Evolutionary conservation across 1,284 basidiomycete genomes (phyloP).

Genomic region (Moesziomyces sp.): DNA sequence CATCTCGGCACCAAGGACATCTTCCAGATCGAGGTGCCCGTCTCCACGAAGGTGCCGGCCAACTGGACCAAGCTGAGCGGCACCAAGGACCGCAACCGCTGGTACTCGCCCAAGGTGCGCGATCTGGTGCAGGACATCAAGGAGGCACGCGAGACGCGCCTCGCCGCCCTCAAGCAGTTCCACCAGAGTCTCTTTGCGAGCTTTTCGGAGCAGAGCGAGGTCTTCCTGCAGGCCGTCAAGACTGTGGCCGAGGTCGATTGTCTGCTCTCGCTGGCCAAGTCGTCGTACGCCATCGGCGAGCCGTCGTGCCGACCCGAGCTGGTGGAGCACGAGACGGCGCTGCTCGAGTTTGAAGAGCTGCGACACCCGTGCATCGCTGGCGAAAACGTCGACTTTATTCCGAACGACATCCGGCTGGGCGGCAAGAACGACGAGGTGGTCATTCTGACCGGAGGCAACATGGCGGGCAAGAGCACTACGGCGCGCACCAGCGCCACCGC

Average conservation of each 20-base stretch:
- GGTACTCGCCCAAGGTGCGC: constrained; percentile 62
- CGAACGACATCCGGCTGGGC: constrained; percentile 91
- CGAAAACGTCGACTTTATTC: constrained; percentile 80
- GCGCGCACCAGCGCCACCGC: constrained; percentile 97
- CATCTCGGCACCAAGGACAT: constrained; percentile 67
- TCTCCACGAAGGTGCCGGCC: constrained; percentile 59
- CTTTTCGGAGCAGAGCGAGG: constrained; percentile 80
- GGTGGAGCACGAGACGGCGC: constrained; percentile 80
- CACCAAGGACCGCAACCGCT: constrained; percentile 64
- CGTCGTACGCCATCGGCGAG: constrained; percentile 87
- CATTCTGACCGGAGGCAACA: constrained; percentile 93
- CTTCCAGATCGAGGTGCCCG: constrained; percentile 65
- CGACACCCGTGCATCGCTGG: constrained; percentile 78
- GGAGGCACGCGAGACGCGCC: constrained; percentile 64
- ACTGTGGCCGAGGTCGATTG: constrained; percentile 90
- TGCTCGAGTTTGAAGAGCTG: constrained; percentile 81
- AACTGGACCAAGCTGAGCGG: constrained; percentile 62
- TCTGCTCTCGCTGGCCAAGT: constrained; percentile 88
- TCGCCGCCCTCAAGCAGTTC: constrained; percentile 64
- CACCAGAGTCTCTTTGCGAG: constrained; percentile 73
- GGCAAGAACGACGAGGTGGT: constrained; percentile 81
- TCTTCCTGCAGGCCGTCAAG: constrained; percentile 68
- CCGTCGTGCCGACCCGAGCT: constrained; percentile 91
- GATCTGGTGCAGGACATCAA: constrained; percentile 65
- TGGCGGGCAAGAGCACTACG: constrained; percentile 72